phyloP scores from a whole-genome alignment of 495 filamentous ascomycete species.

The Aspergillus baeticus region DNA sequence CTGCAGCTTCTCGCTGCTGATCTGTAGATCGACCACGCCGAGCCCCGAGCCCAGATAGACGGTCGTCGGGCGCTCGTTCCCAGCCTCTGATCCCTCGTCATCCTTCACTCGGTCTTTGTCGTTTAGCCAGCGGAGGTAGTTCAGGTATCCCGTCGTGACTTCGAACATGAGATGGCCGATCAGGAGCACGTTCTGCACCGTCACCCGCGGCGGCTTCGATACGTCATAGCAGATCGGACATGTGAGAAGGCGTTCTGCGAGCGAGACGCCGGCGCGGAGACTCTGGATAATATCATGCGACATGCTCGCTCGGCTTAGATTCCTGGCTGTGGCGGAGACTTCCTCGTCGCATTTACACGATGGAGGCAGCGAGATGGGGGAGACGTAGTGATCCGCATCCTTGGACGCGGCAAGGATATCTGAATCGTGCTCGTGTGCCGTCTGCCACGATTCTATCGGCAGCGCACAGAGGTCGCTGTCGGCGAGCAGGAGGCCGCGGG shows the following conservation, averaged over 20 bases:
- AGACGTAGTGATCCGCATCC: neutral
- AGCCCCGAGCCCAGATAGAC: neutral
- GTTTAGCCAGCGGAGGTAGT: neutral
- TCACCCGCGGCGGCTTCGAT: slow-evolving; percentile 8
- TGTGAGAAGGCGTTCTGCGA: slow-evolving; percentile 1
- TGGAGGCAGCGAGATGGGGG: neutral
- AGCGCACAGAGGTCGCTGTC: slow-evolving; percentile 2
- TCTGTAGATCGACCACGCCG: slow-evolving; percentile 1
- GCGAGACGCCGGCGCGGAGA: neutral
- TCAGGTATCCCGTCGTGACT: slow-evolving; percentile 1
- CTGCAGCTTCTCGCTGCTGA: neutral
- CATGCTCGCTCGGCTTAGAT: neutral
- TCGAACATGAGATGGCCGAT: slow-evolving; percentile 7
- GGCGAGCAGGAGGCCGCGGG: neutral
- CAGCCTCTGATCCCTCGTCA: neutral
- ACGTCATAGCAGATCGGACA: slow-evolving; percentile 2
- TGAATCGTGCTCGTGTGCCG: neutral
- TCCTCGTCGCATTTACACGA: slow-evolving; percentile 8
- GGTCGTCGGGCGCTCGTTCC: neutral
- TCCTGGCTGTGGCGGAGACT: neutral
- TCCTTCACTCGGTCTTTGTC: neutral
- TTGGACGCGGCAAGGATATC: neutral
- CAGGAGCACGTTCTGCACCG: slow-evolving; percentile 2
- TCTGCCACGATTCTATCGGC: slow-evolving; percentile 5
- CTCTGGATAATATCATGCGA: slow-evolving; percentile 6